Evolutionary conservation across 768 basidiomycete species (phyloP).

Genomic region (Cyclocybe cylindracea): DNA sequence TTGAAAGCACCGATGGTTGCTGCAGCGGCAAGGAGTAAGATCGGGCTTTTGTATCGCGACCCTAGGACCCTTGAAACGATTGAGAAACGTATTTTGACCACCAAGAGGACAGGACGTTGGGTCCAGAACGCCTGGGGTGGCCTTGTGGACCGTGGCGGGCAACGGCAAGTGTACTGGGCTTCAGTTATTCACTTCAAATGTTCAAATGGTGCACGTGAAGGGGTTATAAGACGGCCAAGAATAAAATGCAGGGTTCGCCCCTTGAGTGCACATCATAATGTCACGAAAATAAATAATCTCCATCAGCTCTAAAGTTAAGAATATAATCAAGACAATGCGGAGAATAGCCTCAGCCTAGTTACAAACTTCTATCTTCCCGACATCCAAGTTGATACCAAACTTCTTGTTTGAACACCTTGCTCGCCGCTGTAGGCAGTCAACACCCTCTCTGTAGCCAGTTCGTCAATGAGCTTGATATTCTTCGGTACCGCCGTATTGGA

Average conservation of each 20-base stretch:
- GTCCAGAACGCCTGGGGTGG: neutral
- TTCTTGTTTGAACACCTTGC: conserved; percentile 40
- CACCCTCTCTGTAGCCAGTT: conserved; percentile 72
- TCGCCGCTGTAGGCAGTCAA: conserved; percentile 60
- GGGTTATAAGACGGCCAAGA: no score
- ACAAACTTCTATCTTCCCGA: conserved; percentile 19
- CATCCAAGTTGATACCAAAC: conserved; percentile 49
- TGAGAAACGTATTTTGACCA: conserved; percentile 11
- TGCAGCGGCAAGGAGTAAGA: conserved; percentile 1
- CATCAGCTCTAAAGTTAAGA: neutral
- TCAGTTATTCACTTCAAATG: no score
- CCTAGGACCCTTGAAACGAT: conserved; percentile 10
- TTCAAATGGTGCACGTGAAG: no score
- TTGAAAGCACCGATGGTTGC: conserved; percentile 8
- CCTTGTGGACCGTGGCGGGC: no score
- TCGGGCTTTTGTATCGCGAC: conserved; percentile 8
- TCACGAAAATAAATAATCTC: neutral
- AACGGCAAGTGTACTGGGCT: no score
- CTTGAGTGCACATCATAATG: no score
- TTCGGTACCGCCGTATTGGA: conserved; percentile 63
- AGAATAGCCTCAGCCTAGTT: neutral
- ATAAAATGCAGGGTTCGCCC: no score
- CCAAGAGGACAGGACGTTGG: neutral
- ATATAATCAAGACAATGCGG: neutral
- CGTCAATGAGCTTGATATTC: conserved; percentile 59